These are phyloP conservation scores for Sisymbrium altissimum DNA, from an alignment of 345 rosid species.

Conservation along the genomic window DNA sequence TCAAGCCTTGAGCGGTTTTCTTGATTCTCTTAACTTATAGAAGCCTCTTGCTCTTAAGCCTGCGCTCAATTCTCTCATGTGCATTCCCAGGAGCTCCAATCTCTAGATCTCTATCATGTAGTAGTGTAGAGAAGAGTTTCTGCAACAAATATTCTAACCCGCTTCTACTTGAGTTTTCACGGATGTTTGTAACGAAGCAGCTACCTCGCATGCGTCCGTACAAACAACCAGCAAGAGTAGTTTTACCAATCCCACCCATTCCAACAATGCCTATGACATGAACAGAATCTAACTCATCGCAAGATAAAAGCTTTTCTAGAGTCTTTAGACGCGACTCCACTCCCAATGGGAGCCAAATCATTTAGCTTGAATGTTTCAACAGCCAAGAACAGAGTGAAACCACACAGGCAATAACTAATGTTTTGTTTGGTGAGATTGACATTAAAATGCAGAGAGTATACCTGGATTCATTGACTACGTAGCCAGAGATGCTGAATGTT, in stretches of 20 bases:
- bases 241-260: constrained; percentile 57
- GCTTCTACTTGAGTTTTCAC: constrained; percentile 23
- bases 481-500: constrained; percentile 13
- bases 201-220: constrained; percentile 35
- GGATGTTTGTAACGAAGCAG: constrained; percentile 43
- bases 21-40: too few relatives aligned
- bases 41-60: constrained; percentile 26
- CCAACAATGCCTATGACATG: constrained; percentile 42
- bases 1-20: too few relatives aligned
- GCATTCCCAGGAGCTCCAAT: constrained; percentile 27
- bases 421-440: too few relatives aligned
- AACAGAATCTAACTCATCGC: constrained; percentile 23
- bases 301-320: constrained; percentile 8
- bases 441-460: neutral
- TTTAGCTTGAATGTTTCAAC: constrained; percentile 25
- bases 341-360: constrained; percentile 30
- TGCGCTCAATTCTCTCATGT: constrained; percentile 15
- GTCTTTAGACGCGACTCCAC: constrained; percentile 18
- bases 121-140: constrained; percentile 15
- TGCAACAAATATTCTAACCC: constrained; percentile 21
- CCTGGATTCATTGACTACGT: constrained; percentile 15
- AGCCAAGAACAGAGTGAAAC: too few relatives aligned
- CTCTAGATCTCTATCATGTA: neutral
- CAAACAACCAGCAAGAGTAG: constrained; percentile 48
- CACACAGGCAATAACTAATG: too few relatives aligned